Conservation (phyloP, 1,284 basidiomycete genomes). For the Bjerkandera adusta region DNA sequence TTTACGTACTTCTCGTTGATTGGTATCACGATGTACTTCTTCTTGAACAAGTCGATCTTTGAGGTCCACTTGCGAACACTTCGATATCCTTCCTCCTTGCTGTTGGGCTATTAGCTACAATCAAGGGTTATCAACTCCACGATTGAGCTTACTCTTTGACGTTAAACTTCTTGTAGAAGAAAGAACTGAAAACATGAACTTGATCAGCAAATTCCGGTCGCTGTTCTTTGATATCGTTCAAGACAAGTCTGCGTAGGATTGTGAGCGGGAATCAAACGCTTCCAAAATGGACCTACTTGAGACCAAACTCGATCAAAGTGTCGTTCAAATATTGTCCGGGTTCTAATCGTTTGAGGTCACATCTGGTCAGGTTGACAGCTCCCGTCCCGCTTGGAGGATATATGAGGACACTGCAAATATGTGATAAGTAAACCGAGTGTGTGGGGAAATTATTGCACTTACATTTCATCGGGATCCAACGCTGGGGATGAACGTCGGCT, state of each 20-base stretch:
- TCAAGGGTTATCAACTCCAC: not conserved
- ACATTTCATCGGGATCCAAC: slow-evolving; percentile 65
- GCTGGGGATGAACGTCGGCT: too few species aligned
- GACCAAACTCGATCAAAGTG: slow-evolving; percentile 92
- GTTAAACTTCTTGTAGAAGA: slow-evolving; percentile 95
- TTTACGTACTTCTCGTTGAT: slow-evolving; percentile 97
- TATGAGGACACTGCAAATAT: slow-evolving; percentile 57
- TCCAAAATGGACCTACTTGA: slow-evolving; percentile 67
- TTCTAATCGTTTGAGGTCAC: slow-evolving; percentile 73
- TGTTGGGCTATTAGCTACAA: slow-evolving; percentile 25
- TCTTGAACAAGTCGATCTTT: slow-evolving; percentile 83
- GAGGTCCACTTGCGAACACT: slow-evolving; percentile 94
- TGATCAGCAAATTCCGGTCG: slow-evolving; percentile 67
- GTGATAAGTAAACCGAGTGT: not conserved
- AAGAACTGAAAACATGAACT: slow-evolving; percentile 93
- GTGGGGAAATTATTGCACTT: slow-evolving; percentile 24
- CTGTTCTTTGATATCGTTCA: slow-evolving; percentile 50
- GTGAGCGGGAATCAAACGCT: not conserved
- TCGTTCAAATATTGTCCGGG: slow-evolving; percentile 92
- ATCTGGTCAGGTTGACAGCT: slow-evolving; percentile 74
- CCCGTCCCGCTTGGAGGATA: slow-evolving; percentile 72
- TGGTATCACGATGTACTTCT: slow-evolving; percentile 91
- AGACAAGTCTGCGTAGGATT: slow-evolving; percentile 58
- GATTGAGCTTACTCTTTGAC: slow-evolving; percentile 56
- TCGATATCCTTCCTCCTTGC: slow-evolving; percentile 69